Base-by-base conservation (phyloP, 75 land plant species). In the Cryptomeria japonica region DNA sequence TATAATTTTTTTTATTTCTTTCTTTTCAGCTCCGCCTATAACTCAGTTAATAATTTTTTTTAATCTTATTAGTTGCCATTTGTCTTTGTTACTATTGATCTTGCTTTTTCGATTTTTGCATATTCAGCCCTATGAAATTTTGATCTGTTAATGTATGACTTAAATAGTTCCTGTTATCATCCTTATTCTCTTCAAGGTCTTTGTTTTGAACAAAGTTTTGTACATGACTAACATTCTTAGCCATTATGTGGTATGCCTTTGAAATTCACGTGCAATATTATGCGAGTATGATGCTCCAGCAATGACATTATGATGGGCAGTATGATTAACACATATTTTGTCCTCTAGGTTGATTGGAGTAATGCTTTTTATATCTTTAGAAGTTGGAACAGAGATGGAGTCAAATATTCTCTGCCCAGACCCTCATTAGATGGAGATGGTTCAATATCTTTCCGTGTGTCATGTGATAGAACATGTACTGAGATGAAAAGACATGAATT, bases 401-500 rank as follows among this genome's bases (percentile, higher is more conserved):
- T 25, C 86, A 38, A 79, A 37, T 32, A 56, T 41, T 89, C 68
- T 56, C 73, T 56, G 53, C n/a, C n/a, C 44, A 56, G 34, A 68
- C 46, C 64, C 31, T 68, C 22, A 36, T 39, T 28, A 51, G 85
- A 80, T 78, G 61, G 86, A 46, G 53, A 25, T 31, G 25, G 44
- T 75, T 89, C 89, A 70, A 44, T 87, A 37, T 87, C 87, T 19
- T 92, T 92, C 64, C 92, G 92, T 56, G 92, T 92, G 28, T 91
- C 92, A 16, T 87, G 92, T 58, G 88, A 90, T 70, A 51, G 93
- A 58, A 88, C 55, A 64, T 91, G 92, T 39, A 47, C 86, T 38
- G 85, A 92, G 44, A 73, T 91, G 88, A 90, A 86, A 70, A 92
- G 87, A 61, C 93, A 92, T 37, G 88, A 68, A 44, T 92, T 88